Evolutionary conservation across 306 rosid species (phyloP), one percentile per base, ranked within the genome.

Genomic region (Echinosophora koreensis): DNA sequence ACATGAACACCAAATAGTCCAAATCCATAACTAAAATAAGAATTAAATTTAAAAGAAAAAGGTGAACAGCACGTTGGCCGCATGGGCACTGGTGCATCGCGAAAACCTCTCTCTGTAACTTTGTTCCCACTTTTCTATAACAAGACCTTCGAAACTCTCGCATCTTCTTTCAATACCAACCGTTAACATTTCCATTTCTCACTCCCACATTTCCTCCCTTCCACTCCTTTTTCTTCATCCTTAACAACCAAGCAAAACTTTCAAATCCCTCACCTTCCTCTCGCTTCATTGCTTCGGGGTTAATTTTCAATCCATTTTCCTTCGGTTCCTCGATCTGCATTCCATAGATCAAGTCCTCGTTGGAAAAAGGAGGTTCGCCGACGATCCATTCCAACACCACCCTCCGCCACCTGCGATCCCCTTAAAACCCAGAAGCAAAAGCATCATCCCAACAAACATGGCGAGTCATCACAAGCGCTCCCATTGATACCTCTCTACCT

Each of bases 361-460:
- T 8, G 78, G 79, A 59, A 73, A 73, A 85, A 91, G 98, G 97
- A 93, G 66, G 69, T 74, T 80, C 88, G 86, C 83, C 87, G 90
- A 73, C 84, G 86, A 85, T 78, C 86, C 68, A 74, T 78, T 47
- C n/a, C n/a, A n/a, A n/a, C n/a, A 61, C 38, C 37, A 1, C 37
- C 5, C 0, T 35, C 18, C 51, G 46, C 71, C 38, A 5, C 77
- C 80, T 80, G 80, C 76, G 83, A 80, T n/a, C 52, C n/a, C 0
- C 12, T 39, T 14, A 71, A 70, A 67, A 54, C 77, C 55, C 78
- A 71, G 77, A 82, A 74, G 49, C 79, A 8, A 3, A 42, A 41
- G 12, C 47, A 3, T 0, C 7, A 41, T 7, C 47, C 7, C 13
- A 10, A 41, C 47, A 7, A 41, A 10, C 8, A 5, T 3, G 47